Evolutionary conservation across 2,329 filamentous ascomycete species (phyloP).

Genomic region (Colletotrichum abscissum): DNA sequence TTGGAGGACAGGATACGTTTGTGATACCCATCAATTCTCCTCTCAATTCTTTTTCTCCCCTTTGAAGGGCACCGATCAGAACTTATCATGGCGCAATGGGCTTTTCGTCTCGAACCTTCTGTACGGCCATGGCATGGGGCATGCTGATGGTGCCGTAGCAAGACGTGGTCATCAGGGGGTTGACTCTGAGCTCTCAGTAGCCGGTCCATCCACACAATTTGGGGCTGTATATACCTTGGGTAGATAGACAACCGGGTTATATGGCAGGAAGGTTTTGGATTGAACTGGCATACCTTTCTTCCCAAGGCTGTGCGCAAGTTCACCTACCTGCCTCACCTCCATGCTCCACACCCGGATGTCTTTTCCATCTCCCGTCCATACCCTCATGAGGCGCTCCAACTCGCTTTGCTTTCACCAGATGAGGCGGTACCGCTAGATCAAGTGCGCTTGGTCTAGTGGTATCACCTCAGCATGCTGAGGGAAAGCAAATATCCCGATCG

Average conservation of each 20-base stretch:
- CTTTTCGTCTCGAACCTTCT: background rate
- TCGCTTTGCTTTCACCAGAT: background rate
- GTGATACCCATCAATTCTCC: conserved; percentile 20
- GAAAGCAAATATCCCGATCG: conserved; percentile 8
- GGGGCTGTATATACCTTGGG: background rate
- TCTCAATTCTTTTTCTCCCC: background rate
- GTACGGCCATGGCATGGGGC: background rate
- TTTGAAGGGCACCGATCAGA: background rate
- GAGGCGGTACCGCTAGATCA: background rate
- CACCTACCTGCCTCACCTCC: background rate
- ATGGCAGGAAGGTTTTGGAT: background rate
- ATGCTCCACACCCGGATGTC: background rate
- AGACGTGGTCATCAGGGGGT: background rate
- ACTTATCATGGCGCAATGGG: background rate
- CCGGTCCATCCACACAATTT: no score
- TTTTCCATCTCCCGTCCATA: background rate
- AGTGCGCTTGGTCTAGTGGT: background rate
- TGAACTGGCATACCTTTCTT: background rate
- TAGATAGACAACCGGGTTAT: background rate
- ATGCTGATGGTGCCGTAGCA: background rate
- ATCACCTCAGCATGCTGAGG: background rate
- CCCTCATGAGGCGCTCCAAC: background rate
- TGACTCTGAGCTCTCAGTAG: background rate
- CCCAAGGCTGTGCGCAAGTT: background rate
- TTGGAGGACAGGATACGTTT: conserved; percentile 37